Conservation (phyloP, 805 yeast genomes). For the Saturnispora sekii region DNA sequence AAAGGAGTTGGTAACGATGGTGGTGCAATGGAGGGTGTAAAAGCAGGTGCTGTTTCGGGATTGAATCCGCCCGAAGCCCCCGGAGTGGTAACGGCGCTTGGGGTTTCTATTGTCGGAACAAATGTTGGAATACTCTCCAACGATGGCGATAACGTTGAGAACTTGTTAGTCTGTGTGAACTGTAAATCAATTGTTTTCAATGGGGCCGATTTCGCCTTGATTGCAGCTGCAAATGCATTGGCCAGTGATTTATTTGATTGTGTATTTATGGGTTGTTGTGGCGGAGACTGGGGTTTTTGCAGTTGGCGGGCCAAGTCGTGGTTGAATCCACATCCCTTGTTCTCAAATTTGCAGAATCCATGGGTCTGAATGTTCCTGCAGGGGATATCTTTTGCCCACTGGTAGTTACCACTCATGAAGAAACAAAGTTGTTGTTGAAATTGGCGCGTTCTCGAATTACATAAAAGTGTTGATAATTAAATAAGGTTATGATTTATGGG, state of each 20-base stretch:
- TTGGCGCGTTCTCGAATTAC: too few species aligned
- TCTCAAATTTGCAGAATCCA: constrained; percentile 81
- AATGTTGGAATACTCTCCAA: constrained; percentile 39
- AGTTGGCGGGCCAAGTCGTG: constrained; percentile 39
- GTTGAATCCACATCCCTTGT: constrained; percentile 77
- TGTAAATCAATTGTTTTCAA: background rate
- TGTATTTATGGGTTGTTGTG: constrained; percentile 9
- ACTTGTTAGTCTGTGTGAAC: constrained; percentile 24
- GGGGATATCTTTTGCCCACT: constrained; percentile 63
- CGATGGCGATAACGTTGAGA: constrained; percentile 40
- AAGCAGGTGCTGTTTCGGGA: constrained; percentile 25
- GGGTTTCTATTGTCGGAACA: constrained; percentile 23
- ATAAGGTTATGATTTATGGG: too few species aligned
- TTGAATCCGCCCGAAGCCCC: constrained; percentile 13
- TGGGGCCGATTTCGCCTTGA: constrained; percentile 6
- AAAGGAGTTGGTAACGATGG: constrained; percentile 29
- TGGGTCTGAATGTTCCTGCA: constrained; percentile 78
- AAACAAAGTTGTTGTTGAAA: background rate
- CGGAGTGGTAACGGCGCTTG: constrained; percentile 7
- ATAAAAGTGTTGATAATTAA: too few species aligned
- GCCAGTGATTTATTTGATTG: constrained; percentile 9
- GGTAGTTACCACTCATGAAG: constrained; percentile 22
- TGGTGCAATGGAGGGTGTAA: constrained; percentile 26
- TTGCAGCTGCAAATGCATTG: constrained; percentile 2
- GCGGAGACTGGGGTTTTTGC: constrained; percentile 4